Evolutionary conservation across 73 alveolate species (phyloP).

Genomic region (Tetrahymena borealis): DNA sequence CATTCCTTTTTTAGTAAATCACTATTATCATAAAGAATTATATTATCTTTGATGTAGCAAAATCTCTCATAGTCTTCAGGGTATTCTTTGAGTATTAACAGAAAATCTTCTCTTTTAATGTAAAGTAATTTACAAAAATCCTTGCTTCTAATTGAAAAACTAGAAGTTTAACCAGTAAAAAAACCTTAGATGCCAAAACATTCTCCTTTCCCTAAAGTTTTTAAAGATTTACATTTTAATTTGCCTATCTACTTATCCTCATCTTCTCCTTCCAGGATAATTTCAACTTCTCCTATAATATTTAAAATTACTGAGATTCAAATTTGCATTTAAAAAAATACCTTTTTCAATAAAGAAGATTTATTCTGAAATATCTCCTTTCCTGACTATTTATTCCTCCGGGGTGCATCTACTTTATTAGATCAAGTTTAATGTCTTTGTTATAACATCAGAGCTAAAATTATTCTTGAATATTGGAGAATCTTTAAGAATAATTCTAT

Average conservation of each 20-base stretch:
- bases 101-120: not conserved
- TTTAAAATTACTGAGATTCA: not conserved
- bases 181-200: not conserved
- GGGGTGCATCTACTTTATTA: not conserved
- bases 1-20: not conserved
- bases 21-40: not conserved
- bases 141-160: not conserved
- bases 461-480: not conserved
- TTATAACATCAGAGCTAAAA: not conserved
- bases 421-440: not conserved
- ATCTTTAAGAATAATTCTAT: not conserved
- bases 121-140: not conserved
- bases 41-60: not conserved
- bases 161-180: not conserved
- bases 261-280: not conserved
- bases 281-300: not conserved
- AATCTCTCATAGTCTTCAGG: not conserved
- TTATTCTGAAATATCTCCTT: not conserved
- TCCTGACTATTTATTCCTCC: not conserved
- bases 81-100: not conserved
- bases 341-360: not conserved
- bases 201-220: not conserved
- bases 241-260: not conserved
- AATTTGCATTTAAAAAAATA: not conserved
- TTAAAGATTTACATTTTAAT: not conserved